Evolutionary conservation across 225 moss, liverwort and hornwort species (phyloP).

Genomic region (Lunularia cruciata): DNA sequence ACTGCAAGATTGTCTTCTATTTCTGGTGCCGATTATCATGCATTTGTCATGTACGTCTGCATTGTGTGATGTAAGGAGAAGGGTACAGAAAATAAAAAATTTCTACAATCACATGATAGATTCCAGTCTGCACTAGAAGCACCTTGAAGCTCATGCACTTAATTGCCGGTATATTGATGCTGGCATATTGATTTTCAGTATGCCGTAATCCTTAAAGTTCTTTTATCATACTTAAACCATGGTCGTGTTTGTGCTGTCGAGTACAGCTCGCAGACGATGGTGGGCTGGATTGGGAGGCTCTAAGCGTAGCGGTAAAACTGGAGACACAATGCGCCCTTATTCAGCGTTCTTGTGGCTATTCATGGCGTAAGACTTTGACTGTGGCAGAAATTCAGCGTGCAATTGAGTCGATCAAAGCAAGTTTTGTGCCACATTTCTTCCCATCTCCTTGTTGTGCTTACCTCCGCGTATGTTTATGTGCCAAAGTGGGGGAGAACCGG

Average conservation of each 20-base stretch:
- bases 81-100: no score
- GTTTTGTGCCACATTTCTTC: conserved; percentile 13
- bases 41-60: no score
- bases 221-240: conserved; percentile 7
- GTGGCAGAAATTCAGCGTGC: conserved; percentile 83
- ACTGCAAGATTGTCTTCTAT: not conserved
- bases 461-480: no score
- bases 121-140: no score
- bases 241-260: conserved; percentile 4
- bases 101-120: no score
- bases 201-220: no score
- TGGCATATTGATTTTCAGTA: no score
- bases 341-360: conserved; percentile 94
- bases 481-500: no score
- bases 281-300: conserved; percentile 78
- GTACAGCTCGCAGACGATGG: conserved; percentile 69
- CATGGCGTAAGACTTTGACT: conserved; percentile 86
- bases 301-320: conserved; percentile 59
- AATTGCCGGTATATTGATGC: no score
- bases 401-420: conserved; percentile 74
- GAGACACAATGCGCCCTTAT: conserved; percentile 91
- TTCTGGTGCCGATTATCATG: not conserved
- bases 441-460: not conserved
- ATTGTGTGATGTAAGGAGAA: no score
- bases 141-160: no score